Base-by-base conservation (phyloP, 129 eudicot species). In the Helianthus tuberosus region DNA sequence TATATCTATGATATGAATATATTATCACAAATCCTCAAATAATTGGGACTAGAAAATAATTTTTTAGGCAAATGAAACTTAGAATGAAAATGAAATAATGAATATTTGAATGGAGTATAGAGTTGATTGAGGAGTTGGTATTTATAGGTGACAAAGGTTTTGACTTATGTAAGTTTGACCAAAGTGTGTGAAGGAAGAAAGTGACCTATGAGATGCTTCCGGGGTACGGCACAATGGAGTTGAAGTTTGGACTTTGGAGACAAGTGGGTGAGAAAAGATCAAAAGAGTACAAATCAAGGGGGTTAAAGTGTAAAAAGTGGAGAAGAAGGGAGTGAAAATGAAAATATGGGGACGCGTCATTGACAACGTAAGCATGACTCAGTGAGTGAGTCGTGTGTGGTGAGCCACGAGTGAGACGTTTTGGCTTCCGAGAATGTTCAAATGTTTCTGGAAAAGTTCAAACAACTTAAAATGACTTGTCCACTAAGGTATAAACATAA, bases 81-180 rank as follows among this genome's bases (percentile, higher is more conserved):
- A 72, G 17, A 55, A 43, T 43, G 47, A 43, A 43, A 43, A 43
- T 43, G 10, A 43, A 43, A 6, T 8, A 43, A 43, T 43, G 10
- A 6, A 6, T 7, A 9, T 43, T 16, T 65, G 77, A 81, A 81
- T 69, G 74, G 55, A 75, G 75, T 61, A n/a, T 5, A 36, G 64
- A 38, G 82, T 54, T 64, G 72, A 65, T 49, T 48, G 27, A 20
- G 63, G 8, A 43, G n/a, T 48, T 65, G 71, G 65, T 72, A 72
- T 72, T 75, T 83, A 77, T 86, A 80, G 86, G 63, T 71, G 69
- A 15, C 47, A 62, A 74, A 74, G 20, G 53, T n/a, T n/a, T 61
- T 71, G 86, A 83, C 88, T 80, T 70, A 20, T 46, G 38, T 59
- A 36, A 78, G 86, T 85, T 72, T 75, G 80, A 81, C 82, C 71